Evolutionary conservation across 2,329 filamentous ascomycete genomes (phyloP), one percentile per base, ranked within the genome.

Genomic region (Ceratocystis diversiconidia): DNA sequence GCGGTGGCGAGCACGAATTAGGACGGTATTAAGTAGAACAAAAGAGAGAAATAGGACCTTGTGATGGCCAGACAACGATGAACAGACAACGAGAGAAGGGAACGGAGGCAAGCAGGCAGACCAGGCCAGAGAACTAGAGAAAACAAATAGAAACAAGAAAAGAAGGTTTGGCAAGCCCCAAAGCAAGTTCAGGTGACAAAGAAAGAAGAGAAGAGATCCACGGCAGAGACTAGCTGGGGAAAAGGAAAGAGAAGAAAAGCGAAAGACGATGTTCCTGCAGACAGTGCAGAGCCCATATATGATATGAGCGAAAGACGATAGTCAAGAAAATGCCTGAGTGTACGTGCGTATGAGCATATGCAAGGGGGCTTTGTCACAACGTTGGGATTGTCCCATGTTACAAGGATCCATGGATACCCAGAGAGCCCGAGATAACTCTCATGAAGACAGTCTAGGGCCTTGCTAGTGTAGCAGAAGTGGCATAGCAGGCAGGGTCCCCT

Each of bases 71-170:
- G 19, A 52, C 15, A 25, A 25, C 25, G 48, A 52, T 19, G 5
- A n/a, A 50, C 17, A 55, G 22, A 15, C 22, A 17, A 30, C 8
- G 17, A 57, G 25, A 61, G 59, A 61, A 62, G 59, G 43, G 19
- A 61, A 61, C 19, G 36, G n/a, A 61, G 30, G 59, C 28, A 60
- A 41, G 60, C 41, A 28, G 55, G 55, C 28, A 59, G 55, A 59
- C 55, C 55, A 59, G 55, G 55, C 55, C 55, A n/a, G 55, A 59
- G 7, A 41, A 59, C 22, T 57, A 41, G 22, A 32, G n/a, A 43
- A 62, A 30, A 62, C 17, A 19, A 50, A 50, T 10, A 48, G 28
- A 48, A 50, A 62, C 43, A 22, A 50, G 8, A 50, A 32, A 50
- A 5, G 46, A 32, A 48, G 46, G 43, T 36, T 41, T 30, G 44